Evolutionary conservation across 768 basidiomycete genomes (phyloP).

Genomic region (Ramaria sp.): DNA sequence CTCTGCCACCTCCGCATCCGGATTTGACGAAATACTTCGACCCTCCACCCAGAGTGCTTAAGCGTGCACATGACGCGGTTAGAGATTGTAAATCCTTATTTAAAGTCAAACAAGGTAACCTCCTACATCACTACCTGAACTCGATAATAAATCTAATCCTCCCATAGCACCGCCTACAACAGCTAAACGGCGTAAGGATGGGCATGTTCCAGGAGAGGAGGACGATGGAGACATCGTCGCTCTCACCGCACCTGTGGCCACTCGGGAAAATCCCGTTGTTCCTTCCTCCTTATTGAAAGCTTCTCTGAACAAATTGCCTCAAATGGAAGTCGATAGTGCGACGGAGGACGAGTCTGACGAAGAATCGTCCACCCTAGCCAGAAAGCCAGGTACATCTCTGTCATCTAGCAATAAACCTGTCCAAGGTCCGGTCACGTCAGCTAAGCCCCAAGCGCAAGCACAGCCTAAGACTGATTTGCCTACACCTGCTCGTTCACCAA

Average conservation of each 20-base stretch:
- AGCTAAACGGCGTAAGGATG: conserved; percentile 48
- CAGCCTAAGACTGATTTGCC: conserved; percentile 5
- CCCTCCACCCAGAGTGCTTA: conserved; percentile 59
- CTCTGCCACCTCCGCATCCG: conserved; percentile 78
- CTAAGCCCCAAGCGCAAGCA: background rate
- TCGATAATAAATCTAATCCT: background rate
- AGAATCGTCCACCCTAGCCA: background rate
- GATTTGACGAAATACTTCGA: conserved; percentile 79
- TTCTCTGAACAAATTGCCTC: background rate
- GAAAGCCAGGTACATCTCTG: background rate
- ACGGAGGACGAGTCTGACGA: conserved; percentile 3
- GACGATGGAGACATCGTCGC: conserved; percentile 34
- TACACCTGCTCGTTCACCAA: conserved; percentile 23
- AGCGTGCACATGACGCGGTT: conserved; percentile 43
- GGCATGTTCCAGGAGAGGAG: conserved; percentile 49
- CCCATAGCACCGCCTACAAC: conserved; percentile 48
- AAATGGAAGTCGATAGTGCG: conserved; percentile 4
- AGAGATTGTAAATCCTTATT: conserved; percentile 55
- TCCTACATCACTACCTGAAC: background rate
- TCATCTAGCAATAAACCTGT: background rate
- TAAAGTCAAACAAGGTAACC: conserved; percentile 66
- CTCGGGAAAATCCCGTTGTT: conserved; percentile 38
- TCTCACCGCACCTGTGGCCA: conserved; percentile 23
- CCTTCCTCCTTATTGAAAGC: conserved; percentile 14
- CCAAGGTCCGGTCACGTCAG: background rate